These are phyloP conservation scores for Pythium monospermum DNA, from an alignment of 352 stramenopile species.

Conservation along the genomic window DNA sequence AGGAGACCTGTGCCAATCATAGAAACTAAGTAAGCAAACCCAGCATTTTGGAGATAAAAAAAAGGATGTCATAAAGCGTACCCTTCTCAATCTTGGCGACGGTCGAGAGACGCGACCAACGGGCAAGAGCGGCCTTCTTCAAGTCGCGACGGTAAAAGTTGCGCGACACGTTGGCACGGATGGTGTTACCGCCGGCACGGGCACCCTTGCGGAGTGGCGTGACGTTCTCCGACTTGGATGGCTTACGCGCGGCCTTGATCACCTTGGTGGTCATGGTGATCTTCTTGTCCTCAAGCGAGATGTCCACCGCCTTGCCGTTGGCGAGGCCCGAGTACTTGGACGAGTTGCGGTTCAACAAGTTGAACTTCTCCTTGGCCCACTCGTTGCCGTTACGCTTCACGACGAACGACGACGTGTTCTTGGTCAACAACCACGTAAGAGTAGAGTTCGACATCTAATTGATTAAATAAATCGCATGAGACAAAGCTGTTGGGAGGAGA, in stretches of 20 bases:
- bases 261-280: constrained; percentile 82
- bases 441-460: constrained; percentile 92
- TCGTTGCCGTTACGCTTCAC: constrained; percentile 89
- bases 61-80: constrained; percentile 17
- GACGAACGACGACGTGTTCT: constrained; percentile 95
- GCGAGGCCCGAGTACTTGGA: constrained; percentile 97
- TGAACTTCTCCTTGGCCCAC: constrained; percentile 94
- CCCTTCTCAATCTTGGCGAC: constrained; percentile 88
- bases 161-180: constrained; percentile 85
- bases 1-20: constrained; percentile 48
- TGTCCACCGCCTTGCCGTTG: constrained; percentile 90
- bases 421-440: constrained; percentile 95
- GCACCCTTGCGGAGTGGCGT: constrained; percentile 83
- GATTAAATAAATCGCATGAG: no score
- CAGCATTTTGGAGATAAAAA: neutral
- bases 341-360: constrained; percentile 93
- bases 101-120: constrained; percentile 83
- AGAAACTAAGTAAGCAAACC: neutral
- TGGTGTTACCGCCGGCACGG: constrained; percentile 77
- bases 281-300: constrained; percentile 88
- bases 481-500: no score
- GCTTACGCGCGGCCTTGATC: constrained; percentile 65
- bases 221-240: constrained; percentile 59
- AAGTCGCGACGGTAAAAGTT: constrained; percentile 87
- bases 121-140: constrained; percentile 78